Base-by-base conservation (phyloP, 2,329 filamentous ascomycete species). In the Penicillium fuscoglaucum region DNA sequence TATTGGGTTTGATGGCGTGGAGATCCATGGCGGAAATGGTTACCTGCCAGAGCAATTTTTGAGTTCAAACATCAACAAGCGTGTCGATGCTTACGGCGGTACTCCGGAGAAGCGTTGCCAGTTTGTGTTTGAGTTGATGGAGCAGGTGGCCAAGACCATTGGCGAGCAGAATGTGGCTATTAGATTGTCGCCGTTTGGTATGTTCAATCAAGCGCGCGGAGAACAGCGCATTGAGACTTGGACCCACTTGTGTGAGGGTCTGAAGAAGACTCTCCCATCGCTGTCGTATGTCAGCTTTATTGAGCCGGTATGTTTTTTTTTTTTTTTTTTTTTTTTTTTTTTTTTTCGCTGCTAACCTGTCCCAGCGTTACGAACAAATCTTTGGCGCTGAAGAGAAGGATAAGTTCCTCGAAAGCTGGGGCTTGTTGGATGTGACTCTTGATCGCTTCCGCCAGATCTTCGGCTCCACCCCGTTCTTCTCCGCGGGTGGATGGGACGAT, bases 41-140 rank as follows among this genome's bases (percentile, higher is more conserved):
- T 83, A 83, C 56, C 72, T 84, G 4, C 74, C 80, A 0, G 82
- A 84, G 60, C 81, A 84, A 59, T 84, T 84, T 65, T 66, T 80
- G 5, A 79, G 80, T 60, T 78, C 79, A 43, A 80, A 76, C 35
- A 72, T 77, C 60, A 84, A 84, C 68, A 74, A 74, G 60, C 73
- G 82, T 26, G 80, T 76, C 0, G 81, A 84, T 62, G 69, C 72
- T 12, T 84, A 81, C 61, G 82, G 82, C 10, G 82, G 82, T 6
- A 78, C 73, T 3, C 72, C 82, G 1, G 77, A 82, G 66, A 82
- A 82, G 57, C 75, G 81, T n/a, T 82, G 79, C 60, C 78, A 76
- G 5, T 87, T 89, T 63, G 79, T 78, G 1, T 68, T 87, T 2
- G 83, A 85, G 62, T 74, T 86, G n/a, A 82, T 82, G 67, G 72